Percentiles rank a stretch among this genome's conserved stretches.
These are phyloP conservation scores for Fusarium sambucinum DNA, from an alignment of 2,329 filamentous ascomycete genomes.

Conservation along the genomic window DNA sequence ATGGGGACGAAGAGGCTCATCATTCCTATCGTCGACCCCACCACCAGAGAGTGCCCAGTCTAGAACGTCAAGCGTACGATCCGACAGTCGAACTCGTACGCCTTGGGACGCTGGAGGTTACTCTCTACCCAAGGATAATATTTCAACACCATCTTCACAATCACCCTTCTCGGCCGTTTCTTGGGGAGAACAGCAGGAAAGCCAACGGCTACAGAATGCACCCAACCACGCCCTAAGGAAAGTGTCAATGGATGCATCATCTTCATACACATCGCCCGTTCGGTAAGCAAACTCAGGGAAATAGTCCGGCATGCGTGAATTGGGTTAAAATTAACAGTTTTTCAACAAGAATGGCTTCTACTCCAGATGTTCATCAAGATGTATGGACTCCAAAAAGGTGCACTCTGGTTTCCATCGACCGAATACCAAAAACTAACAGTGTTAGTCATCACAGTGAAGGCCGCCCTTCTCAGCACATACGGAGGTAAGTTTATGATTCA, in stretches of 20 bases:
- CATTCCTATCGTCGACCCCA: conserved; percentile 51
- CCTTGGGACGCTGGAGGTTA: conserved; percentile 67
- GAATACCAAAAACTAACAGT: neutral
- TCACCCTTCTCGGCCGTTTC: conserved; percentile 42
- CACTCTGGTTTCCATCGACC: neutral
- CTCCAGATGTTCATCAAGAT: conserved; percentile 41
- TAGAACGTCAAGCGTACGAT: conserved; percentile 40
- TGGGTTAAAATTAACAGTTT: conserved; percentile 21
- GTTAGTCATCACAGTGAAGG: conserved; percentile 30
- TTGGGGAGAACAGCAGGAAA: conserved; percentile 43
- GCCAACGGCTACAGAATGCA: conserved; percentile 25
- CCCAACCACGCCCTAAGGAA: conserved; percentile 48
- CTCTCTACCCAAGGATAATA: conserved; percentile 58
- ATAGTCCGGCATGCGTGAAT: neutral
- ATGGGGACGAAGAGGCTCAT: conserved; percentile 19
- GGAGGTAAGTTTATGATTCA: conserved; percentile 32
- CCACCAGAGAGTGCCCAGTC: conserved; percentile 50
- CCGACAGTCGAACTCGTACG: conserved; percentile 52
- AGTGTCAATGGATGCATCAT: conserved; percentile 50
- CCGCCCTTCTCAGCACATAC: conserved; percentile 37
- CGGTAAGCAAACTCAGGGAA: conserved; percentile 40
- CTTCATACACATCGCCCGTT: conserved; percentile 43
- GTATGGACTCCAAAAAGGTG: conserved; percentile 40
- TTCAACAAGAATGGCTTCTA: conserved; percentile 40
- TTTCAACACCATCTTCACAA: conserved; percentile 51